Evolutionary conservation across 2,329 filamentous ascomycete genomes (phyloP), one percentile per base, ranked within the genome.

Genomic region (Westerdykella aurantiaca): DNA sequence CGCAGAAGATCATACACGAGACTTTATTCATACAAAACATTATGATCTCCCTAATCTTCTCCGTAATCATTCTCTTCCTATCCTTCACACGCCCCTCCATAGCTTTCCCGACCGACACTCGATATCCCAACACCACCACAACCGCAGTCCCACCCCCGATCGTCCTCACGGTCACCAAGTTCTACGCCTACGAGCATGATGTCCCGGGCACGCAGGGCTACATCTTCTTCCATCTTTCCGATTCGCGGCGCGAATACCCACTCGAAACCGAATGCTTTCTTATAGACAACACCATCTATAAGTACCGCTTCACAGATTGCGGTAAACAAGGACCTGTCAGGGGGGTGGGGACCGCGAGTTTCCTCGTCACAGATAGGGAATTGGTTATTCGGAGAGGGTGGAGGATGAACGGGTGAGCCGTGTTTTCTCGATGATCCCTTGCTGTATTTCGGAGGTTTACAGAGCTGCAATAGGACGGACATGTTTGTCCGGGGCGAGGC

Each of bases 151-250:
- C n/a, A n/a, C n/a, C n/a, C 16, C 31, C 38, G 16, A 18, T 34
- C 35, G 29, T 38, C 45, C 44, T 47, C 42, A 37, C 17, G 12
- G 25, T 47, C 16, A 44, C 41, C 12, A 35, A 41, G 6, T 47
- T 44, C 38, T 9, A n/a, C 2, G 31, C 37, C 11, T 37, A 31
- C 31, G 29, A 40, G 35, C 38, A 17, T 29, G 37, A 25, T 22
- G 23, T 34, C 39, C 23, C 31, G 18, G 39, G 39, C 25, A 14
- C 39, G 5, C 25, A 41, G 23, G 31, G 23, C 22, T 33, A 41
- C 17, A 16, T 48, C n/a, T 18, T 22, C 37, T 49, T 49, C 46
- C 37, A 39, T 14, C 23, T 49, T 38, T 12, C n/a, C 37, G 46
- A 49, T 34, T 33, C 43, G 9, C 40, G 41, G 2, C 46, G 38